Evolutionary conservation across 805 yeast species (phyloP).

Genomic region (Saccharomycopsis schoenii): DNA sequence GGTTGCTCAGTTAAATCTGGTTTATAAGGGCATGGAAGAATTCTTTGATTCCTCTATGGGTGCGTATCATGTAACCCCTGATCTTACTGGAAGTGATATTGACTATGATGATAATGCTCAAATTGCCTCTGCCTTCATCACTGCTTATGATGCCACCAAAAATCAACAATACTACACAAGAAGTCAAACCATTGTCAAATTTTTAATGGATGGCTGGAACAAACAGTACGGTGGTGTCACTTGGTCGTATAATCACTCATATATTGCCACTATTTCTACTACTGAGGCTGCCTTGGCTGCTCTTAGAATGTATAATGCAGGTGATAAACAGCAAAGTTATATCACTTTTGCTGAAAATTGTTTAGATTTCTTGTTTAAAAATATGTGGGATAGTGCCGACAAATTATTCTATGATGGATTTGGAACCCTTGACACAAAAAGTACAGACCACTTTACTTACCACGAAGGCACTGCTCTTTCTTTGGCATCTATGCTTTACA

Average conservation of each 20-base stretch:
- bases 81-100: constrained; percentile 33
- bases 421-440: constrained; percentile 22
- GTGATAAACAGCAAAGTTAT: constrained; percentile 36
- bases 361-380: constrained; percentile 45
- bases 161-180: constrained; percentile 41
- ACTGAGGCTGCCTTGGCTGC: constrained; percentile 57
- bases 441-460: constrained; percentile 46
- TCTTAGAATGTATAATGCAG: constrained; percentile 42
- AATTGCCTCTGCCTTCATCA: constrained; percentile 52
- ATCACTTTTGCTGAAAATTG: constrained; percentile 45
- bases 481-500: constrained; percentile 39
- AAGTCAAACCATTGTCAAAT: constrained; percentile 48
- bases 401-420: constrained; percentile 53
- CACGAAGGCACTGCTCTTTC: constrained; percentile 57
- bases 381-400: constrained; percentile 43
- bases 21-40: constrained; percentile 41
- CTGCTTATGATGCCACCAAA: constrained; percentile 61
- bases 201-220: constrained; percentile 57
- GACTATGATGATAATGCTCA: constrained; percentile 72
- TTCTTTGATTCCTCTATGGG: constrained; percentile 35
- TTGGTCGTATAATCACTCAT: constrained; percentile 55
- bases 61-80: constrained; percentile 59
- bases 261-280: constrained; percentile 55
- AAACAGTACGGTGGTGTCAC: constrained; percentile 43
- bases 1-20: constrained; percentile 44